Base-by-base conservation (phyloP, 306 rosid genomes). In the Cucumis hystrix region DNA sequence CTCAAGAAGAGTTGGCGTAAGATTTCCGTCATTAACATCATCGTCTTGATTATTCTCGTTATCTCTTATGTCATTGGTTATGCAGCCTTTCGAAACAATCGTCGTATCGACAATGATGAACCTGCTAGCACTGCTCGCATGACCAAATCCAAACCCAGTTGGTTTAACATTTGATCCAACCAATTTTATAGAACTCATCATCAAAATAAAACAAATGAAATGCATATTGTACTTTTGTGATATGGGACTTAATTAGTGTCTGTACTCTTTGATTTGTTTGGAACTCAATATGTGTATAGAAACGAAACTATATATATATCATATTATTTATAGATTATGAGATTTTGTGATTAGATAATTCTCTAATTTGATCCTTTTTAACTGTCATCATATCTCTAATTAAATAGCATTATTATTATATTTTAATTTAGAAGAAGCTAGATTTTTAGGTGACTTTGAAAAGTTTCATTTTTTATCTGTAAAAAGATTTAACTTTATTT, bases 1-100 rank as follows among this genome's bases (percentile, higher is more conserved):
- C 77, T 96, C 65, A 91, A 77, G 88, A 87, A 87, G 80, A 96
- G 98, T 80, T 96, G 99, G 99, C 85, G 99, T 72, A 92, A 88
- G 84, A 98, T 89, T 25, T 96, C 99, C 0, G 90, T 96, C 52
- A 81, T 96, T 80, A 96, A 96, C 88, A 91, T 96, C 47, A 79
- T 91, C 28, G 90, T 88, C 0, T 76, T 91, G 83, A 87, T 96
- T 72, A 80, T 92, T 60, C 92, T 96, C 10, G 92, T 96, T 0
- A 81, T 96, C 75, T 84, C 83, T 57, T 96, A 96, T 63, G 84
- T 92, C 3, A 17, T 91, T 78, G 97, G 88, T 47, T 91, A 82
- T 74, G 91, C 93, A n/a, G 98, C 99, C 0, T 96, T 83, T 51
- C 80, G 98, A 40, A 88, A 96, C 85, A 87, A 96, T 69, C 87